Evolutionary conservation across 2,329 filamentous ascomycete genomes (phyloP).

Genomic region (Phaeosphaeria sp.): DNA sequence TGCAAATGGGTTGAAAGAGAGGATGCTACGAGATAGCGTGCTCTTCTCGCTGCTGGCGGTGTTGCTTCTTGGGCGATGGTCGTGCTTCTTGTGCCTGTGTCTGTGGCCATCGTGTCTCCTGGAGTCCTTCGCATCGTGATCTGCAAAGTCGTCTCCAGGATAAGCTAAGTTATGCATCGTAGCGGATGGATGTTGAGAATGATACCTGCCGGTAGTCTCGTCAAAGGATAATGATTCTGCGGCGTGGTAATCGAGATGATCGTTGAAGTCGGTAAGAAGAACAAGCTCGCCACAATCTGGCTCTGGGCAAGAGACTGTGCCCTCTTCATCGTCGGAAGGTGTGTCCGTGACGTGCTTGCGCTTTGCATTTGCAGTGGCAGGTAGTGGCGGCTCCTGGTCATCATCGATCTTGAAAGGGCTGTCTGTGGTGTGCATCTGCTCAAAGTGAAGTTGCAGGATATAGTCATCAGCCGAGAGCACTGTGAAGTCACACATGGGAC

Average conservation of each 20-base stretch:
- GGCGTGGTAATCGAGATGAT: constrained; percentile 56
- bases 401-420: constrained; percentile 46
- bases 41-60: constrained; percentile 43
- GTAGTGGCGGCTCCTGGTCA: constrained; percentile 36
- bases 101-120: constrained; percentile 22
- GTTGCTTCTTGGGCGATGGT: constrained; percentile 31
- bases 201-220: constrained; percentile 43
- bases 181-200: constrained; percentile 38
- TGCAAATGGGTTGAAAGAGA: constrained; percentile 43
- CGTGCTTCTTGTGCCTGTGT: constrained; percentile 32
- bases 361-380: constrained; percentile 24
- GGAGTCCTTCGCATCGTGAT: constrained; percentile 24
- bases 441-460: constrained; percentile 49
- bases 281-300: constrained; percentile 53
- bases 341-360: constrained; percentile 24
- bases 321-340: constrained; percentile 39
- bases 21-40: constrained; percentile 43
- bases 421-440: constrained; percentile 48
- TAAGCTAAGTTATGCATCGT: constrained; percentile 39
- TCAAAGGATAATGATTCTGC: constrained; percentile 49
- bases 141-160: constrained; percentile 27
- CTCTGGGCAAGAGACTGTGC: constrained; percentile 49
- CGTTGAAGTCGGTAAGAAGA: constrained; percentile 51
- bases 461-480: constrained; percentile 39
- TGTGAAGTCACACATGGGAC: constrained; percentile 45